Conservation (phyloP, 2,329 filamentous ascomycete genomes). For the Claviceps sp. region DNA sequence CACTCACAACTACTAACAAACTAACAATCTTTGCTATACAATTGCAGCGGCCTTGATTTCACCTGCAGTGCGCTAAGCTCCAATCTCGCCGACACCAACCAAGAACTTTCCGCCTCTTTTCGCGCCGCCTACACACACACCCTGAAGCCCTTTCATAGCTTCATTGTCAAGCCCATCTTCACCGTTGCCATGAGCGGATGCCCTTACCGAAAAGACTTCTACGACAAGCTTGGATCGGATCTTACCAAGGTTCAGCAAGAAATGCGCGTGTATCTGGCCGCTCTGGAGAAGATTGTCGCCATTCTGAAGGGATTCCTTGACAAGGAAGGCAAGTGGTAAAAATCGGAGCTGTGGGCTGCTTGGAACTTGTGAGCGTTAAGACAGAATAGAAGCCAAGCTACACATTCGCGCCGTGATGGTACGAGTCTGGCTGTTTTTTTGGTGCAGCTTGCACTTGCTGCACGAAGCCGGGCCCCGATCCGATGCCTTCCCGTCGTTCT, state of each 20-base stretch:
- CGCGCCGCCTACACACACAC: conserved; percentile 70
- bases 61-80: conserved; percentile 71
- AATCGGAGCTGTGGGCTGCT: too few species aligned
- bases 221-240: conserved; percentile 66
- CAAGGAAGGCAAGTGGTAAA: conserved; percentile 5
- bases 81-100: conserved; percentile 53
- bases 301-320: conserved; percentile 54
- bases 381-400: background rate
- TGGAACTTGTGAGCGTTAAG: background rate
- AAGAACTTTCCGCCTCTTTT: conserved; percentile 82
- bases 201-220: conserved; percentile 90
- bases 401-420: background rate
- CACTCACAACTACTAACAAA: background rate
- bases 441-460: background rate
- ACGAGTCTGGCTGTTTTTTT: background rate
- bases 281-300: conserved; percentile 63
- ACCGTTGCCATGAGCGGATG: conserved; percentile 83
- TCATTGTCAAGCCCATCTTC: conserved; percentile 86
- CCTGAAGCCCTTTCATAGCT: conserved; percentile 83
- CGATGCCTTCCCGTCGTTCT: background rate
- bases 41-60: conserved; percentile 74
- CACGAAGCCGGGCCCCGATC: background rate
- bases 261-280: conserved; percentile 58
- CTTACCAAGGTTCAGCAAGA: conserved; percentile 47
- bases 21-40: conserved; percentile 1